Base-by-base conservation (phyloP, 495 filamentous ascomycete genomes). In the Xanthoparmelia taractica region DNA sequence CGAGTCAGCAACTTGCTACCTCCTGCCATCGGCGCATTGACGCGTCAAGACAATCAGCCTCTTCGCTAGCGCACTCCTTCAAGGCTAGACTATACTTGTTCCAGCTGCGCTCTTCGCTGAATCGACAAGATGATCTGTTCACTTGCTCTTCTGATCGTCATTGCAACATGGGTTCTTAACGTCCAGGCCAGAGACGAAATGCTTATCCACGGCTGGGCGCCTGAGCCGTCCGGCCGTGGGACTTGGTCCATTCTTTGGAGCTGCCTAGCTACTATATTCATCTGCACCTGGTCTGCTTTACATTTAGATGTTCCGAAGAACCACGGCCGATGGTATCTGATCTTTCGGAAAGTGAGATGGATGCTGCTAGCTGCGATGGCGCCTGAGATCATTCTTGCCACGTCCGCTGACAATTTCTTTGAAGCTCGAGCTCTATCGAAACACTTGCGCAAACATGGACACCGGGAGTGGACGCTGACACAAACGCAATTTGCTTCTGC, bases 171-270 rank as follows among this genome's bases (percentile, higher is more conserved):
- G 54, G 2, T 48, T 27, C 4, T 0, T 0, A 48, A 10, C n/a
- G 57, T 54, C 25, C 18, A 63, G 31, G 65, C 60, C 20, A 56
- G 52, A n/a, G 43, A 64, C n/a, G 62, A 67, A 1, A 64, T 58
- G 15, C 45, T 64, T 0, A 12, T 48, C 20, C 50, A 62, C 2
- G 59, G 59, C 23, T 66, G 59, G 64, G n/a, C 23, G 25, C 27
- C 55, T 57, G 56, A 57, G 41, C 73, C 73, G 1, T 40, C 67
- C n/a, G 57, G 47, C 31, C 69, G 75, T 5, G 73, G 74, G 12
- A 74, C 73, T 20, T 65, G 68, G 43, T 67, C 69, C 52, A 74
- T 77, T 33, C n/a, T 76, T 13, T 73, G 68, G 70, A 69, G 60
- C 38, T 76, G 69, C 54, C 37, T 73, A 25, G 41, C 66, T 38